Evolutionary conservation across 2,329 filamentous ascomycete species (phyloP), one percentile per base, ranked within the genome.

Genomic region (Rhynchosporium graminicola): DNA sequence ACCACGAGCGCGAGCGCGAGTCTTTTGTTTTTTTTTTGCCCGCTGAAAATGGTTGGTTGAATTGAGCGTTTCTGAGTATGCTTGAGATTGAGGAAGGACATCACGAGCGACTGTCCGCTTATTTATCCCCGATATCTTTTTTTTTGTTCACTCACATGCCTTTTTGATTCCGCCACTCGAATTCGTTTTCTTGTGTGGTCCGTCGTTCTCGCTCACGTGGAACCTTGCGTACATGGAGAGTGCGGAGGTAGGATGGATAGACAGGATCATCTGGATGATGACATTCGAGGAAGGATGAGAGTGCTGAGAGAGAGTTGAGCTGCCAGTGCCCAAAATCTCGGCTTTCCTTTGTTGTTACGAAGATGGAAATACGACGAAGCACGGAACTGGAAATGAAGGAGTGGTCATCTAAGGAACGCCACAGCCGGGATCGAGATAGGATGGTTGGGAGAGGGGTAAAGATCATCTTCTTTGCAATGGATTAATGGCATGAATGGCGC

Each of bases 1-100:
- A 69, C 59, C 65, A 68, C 64, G 68, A 57, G 65, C 57, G 62
- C 9, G 47, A 50, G 33, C 45, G 20, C 20, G 20, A 20, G 20
- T 20, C 20, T 20, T 20, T 1, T 20, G 20, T 48, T 48, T 7
- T 26, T 15, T 48, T 6, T 48, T 26, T 26, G 9, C 26, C 5
- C 26, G 3, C 26, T 12, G 45, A 48, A 20, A 20, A 20, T 4
- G n/a, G 26, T 26, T 15, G 26, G 45, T 26, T 48, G 45, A 15
- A 15, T 40, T 43, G n/a, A 15, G 40, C 4, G n/a, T 20, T 20
- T 20, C 20, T 1, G 20, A 20, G 20, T 20, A 20, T 20, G 20
- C 20, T 20, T 20, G 20, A 20, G 20, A 20, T 20, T 20, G 20
- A 20, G 20, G 20, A 1, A 20, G 20, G 20, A 20, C 20, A 20